Conservation (phyloP, 2,329 filamentous ascomycete genomes). For the Xylaria sp. region DNA sequence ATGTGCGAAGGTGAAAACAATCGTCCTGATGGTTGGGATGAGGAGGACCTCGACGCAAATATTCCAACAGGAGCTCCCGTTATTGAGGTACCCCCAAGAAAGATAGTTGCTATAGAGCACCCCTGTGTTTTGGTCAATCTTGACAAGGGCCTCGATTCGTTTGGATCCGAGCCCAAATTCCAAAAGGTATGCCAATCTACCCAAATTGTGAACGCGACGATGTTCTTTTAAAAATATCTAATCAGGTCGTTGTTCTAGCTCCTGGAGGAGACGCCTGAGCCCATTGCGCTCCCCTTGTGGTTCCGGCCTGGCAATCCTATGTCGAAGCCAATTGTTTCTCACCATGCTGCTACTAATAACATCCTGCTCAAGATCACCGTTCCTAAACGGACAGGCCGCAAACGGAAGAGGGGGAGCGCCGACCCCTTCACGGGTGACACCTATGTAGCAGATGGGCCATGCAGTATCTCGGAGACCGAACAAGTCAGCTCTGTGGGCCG, state of each 20-base stretch:
- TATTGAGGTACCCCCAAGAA: slow-evolving; percentile 42
- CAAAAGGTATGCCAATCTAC: slow-evolving; percentile 36
- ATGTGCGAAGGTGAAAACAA: slow-evolving; percentile 13
- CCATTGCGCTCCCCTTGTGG: slow-evolving; percentile 66
- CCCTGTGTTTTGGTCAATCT: slow-evolving; percentile 46
- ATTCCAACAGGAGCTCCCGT: slow-evolving; percentile 36
- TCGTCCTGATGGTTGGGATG: slow-evolving; percentile 12
- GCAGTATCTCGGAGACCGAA: slow-evolving; percentile 20
- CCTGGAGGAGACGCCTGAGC: slow-evolving; percentile 36
- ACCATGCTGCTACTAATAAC: slow-evolving; percentile 76
- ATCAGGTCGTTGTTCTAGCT: slow-evolving; percentile 25
- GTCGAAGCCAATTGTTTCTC: slow-evolving; percentile 76
- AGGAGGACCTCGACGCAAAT: slow-evolving; percentile 13
- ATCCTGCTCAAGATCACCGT: slow-evolving; percentile 84
- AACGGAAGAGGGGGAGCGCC: slow-evolving; percentile 76
- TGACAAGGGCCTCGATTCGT: slow-evolving; percentile 45
- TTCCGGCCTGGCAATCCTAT: slow-evolving; percentile 79
- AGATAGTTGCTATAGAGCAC: slow-evolving; percentile 48
- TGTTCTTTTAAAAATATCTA: not conserved
- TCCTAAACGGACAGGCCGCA: slow-evolving; percentile 83
- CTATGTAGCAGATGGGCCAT: slow-evolving; percentile 35
- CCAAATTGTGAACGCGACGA: not conserved
- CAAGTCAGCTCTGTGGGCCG: slow-evolving; percentile 48
- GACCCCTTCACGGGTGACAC: slow-evolving; percentile 61
- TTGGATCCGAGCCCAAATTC: slow-evolving; percentile 44